Percentiles rank a stretch among this genome's conserved stretches.
Conservation (phyloP, 108 stramenopile species). For the Conticribra weissflogii region DNA sequence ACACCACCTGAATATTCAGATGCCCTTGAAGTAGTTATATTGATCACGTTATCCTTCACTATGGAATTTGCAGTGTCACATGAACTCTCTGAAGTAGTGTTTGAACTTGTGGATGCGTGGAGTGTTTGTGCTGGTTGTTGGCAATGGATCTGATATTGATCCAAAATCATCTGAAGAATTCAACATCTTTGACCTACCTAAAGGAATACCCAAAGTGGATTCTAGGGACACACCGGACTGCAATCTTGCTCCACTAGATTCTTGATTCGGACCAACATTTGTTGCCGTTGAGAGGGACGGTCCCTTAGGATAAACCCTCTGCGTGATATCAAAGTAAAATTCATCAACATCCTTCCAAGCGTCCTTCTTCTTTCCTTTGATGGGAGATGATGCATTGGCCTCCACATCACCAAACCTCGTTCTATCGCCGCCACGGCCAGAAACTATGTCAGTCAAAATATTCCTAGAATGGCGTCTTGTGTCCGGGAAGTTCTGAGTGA, state of each 20-base stretch:
- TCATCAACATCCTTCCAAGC: not conserved
- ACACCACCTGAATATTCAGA: no score
- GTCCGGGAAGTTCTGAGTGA: not conserved
- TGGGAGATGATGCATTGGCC: not conserved
- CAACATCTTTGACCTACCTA: not conserved
- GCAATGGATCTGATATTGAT: not conserved
- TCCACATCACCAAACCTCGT: not conserved
- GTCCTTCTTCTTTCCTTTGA: not conserved
- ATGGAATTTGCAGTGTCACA: no score
- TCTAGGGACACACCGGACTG: no score
- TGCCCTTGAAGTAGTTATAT: no score
- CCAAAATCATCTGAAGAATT: not conserved
- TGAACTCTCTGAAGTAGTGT: no score
- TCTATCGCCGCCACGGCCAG: not conserved
- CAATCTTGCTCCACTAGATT: no score
- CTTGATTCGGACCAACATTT: not conserved
- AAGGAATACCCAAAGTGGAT: not conserved
- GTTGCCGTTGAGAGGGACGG: not conserved
- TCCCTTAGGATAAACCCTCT: not conserved
- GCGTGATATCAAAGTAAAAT: not conserved
- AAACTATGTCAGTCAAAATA: not conserved
- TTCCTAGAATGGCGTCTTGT: not conserved
- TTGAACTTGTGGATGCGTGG: no score
- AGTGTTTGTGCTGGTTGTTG: no score
- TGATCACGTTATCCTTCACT: no score